These are phyloP conservation scores for Aspergillus sp. DNA, from an alignment of 2,329 filamentous ascomycete species.

Conservation along the genomic window DNA sequence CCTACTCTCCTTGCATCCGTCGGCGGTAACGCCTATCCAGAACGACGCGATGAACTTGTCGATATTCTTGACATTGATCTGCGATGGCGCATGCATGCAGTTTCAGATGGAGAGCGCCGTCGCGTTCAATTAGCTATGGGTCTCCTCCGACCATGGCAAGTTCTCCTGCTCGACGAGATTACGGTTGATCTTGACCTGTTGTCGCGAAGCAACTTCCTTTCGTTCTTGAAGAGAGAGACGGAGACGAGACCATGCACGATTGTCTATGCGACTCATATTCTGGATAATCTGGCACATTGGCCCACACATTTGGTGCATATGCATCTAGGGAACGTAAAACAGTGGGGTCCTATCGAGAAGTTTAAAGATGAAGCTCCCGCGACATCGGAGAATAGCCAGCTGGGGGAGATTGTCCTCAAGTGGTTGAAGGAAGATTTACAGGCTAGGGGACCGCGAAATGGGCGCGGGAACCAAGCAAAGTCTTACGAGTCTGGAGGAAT, in stretches of 20 bases:
- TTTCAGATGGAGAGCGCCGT: constrained; percentile 86
- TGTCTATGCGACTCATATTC: constrained; percentile 95
- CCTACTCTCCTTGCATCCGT: constrained; percentile 79
- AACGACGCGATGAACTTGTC: constrained; percentile 82
- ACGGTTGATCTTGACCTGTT: constrained; percentile 94
- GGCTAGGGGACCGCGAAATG: constrained; percentile 73
- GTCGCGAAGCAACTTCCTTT: constrained; percentile 78
- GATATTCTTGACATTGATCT: constrained; percentile 88
- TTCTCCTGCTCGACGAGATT: constrained; percentile 91
- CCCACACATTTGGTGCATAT: constrained; percentile 95
- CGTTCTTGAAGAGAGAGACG: constrained; percentile 84
- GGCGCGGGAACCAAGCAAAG: constrained; percentile 52
- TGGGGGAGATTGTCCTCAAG: constrained; percentile 81
- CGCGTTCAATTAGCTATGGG: constrained; percentile 97
- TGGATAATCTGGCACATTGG: constrained; percentile 94
- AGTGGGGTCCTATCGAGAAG: constrained; percentile 73
- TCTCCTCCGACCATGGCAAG: constrained; percentile 83
- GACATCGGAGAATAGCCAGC: constrained; percentile 70
- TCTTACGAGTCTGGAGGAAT: constrained; percentile 59
- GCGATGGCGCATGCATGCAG: constrained; percentile 91
- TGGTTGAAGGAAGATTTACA: constrained; percentile 83
- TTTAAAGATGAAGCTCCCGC: constrained; percentile 61
- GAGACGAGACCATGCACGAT: constrained; percentile 80
- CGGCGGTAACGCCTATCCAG: constrained; percentile 79
- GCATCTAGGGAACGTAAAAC: constrained; percentile 82